Percentiles rank a stretch among this genome's conserved stretches.
Conservation (phyloP, 371 early-diverging fungal genomes). For the Quaeritorhiza haematococci region DNA sequence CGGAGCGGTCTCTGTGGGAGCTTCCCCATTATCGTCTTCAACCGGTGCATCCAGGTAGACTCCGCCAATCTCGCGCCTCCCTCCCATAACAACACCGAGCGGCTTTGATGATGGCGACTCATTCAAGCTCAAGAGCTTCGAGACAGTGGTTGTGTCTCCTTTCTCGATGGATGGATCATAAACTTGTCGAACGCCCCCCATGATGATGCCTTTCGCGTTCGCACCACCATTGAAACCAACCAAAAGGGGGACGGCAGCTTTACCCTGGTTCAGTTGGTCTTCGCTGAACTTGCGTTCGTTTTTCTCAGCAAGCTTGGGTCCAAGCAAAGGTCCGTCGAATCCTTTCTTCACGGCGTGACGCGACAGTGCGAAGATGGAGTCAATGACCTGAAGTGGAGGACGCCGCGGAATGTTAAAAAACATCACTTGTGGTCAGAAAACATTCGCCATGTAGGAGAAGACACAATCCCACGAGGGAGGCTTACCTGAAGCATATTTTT, state of each 20-base stretch:
- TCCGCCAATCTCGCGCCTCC: conserved; percentile 15
- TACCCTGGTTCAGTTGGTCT: conserved; percentile 12
- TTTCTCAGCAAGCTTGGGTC: conserved; percentile 12
- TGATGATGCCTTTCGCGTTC: neutral
- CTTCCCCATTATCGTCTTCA: no score
- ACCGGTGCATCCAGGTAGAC: conserved; percentile 6
- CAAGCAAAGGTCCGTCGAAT: conserved; percentile 9
- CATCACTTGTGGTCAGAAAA: no score
- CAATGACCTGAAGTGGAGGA: conserved; percentile 46
- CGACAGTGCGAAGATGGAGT: conserved; percentile 15
- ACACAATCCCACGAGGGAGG: no score
- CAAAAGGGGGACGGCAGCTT: conserved; percentile 12
- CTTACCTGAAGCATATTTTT: conserved; percentile 77
- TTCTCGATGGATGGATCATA: conserved; percentile 10
- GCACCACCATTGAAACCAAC: conserved; percentile 5
- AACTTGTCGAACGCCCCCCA: conserved; percentile 9
- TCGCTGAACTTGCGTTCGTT: conserved; percentile 8
- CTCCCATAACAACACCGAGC: conserved; percentile 1
- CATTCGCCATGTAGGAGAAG: no score
- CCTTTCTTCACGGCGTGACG: conserved; percentile 8
- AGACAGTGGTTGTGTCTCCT: conserved; percentile 11
- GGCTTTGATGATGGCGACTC: neutral
- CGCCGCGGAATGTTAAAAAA: no score
- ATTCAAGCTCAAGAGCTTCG: conserved; percentile 1
- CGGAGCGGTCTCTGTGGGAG: no score